Evolutionary conservation across 371 early-diverging fungal genomes (phyloP), one percentile per base, ranked within the genome.

Genomic region (Blastocladiella emersonii): DNA sequence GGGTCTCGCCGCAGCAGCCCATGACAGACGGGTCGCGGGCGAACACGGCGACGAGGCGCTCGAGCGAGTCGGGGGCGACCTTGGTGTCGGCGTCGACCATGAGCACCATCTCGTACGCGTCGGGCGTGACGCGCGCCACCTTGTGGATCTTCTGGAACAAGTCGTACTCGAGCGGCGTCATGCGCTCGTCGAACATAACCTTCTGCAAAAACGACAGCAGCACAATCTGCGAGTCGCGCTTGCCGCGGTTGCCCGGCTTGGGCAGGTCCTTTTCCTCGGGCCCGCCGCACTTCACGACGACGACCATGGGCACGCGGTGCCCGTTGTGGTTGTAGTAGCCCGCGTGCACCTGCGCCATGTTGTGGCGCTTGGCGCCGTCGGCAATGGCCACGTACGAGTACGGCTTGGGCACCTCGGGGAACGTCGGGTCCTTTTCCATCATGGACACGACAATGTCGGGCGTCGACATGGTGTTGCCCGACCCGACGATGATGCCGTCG

Each of bases 371-470:
- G 19, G 63, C 56, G 3, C 86, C 88, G 41, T 78, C 69, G 1
- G 82, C 80, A 44, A 86, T 74, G 8, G 86, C 79, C 41, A 83
- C 64, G 70, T 86, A 88, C n/a, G 35, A 57, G 37, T 36, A 57
- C 3, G 63, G 51, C 37, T 37, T 30, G 8, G 37, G 36, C 23
- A 27, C 32, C 17, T 32, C 63, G 19, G 34, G 51, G 59, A 34
- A 57, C 23, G 30, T 17, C 32, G 48, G 36, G 39, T 44, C 34
- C 43, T n/a, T 37, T 37, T 65, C 65, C 76, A 90, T 64, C 83
- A 82, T 86, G 71, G 77, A 66, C 66, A 78, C 70, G 63, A 89
- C 75, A 62, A 88, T 87, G 68, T 85, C 90, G 27, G 85, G 90
- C 21, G 89, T 92, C 27, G 83, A 76, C 68, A 66, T 74, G 65